These are phyloP conservation scores for Phytophthora macrochlamydospora DNA, from an alignment of 352 stramenopile genomes.

Conservation along the genomic window DNA sequence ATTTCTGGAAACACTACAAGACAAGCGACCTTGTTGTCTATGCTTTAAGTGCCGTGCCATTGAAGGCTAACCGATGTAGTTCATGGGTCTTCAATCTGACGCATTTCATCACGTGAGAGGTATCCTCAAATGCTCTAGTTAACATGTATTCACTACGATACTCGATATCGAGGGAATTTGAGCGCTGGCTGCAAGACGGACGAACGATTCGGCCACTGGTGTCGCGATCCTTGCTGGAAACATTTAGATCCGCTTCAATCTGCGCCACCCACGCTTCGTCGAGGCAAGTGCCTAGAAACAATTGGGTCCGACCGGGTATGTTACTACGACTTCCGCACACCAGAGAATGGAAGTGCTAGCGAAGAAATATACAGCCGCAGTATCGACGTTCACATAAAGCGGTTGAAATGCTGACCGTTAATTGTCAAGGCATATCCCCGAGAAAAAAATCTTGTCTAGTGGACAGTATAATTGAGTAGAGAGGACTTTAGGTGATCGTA, in stretches of 20 bases:
- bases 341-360: neutral
- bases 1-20: conserved; percentile 64
- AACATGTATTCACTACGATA: neutral
- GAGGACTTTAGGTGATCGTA: no score
- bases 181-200: conserved; percentile 48
- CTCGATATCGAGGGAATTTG: conserved; percentile 31
- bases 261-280: conserved; percentile 39
- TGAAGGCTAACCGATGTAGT: conserved; percentile 22
- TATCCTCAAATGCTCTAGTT: neutral
- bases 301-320: conserved; percentile 33
- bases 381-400: neutral
- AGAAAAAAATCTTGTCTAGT: no score
- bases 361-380: neutral
- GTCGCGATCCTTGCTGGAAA: conserved; percentile 38
- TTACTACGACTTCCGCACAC: neutral
- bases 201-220: conserved; percentile 30
- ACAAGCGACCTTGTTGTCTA: conserved; percentile 42
- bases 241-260: conserved; percentile 24
- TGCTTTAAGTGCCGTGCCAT: conserved; percentile 20
- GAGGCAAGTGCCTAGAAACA: conserved; percentile 61
- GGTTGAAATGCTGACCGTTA: no score
- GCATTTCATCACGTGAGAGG: neutral
- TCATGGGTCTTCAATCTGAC: conserved; percentile 35
- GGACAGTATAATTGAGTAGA: no score
- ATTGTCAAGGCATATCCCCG: no score